phyloP scores from a whole-genome alignment of 768 basidiomycete genomes.

The Mycena alexandri region DNA sequence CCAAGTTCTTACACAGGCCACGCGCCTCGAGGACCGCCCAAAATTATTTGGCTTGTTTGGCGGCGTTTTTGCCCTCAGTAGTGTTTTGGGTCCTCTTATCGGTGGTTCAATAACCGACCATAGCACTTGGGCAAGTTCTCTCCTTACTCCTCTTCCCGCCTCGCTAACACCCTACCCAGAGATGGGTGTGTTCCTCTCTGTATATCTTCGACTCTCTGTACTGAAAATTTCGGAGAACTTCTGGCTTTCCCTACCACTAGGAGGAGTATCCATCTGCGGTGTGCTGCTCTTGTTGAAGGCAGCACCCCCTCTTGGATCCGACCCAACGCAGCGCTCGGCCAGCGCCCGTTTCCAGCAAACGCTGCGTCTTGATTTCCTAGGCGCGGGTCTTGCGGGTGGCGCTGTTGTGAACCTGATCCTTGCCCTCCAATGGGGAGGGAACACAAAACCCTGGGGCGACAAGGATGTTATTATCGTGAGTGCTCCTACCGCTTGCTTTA shows the following conservation, averaged over 20 bases:
- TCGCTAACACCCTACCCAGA: no score
- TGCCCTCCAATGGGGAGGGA: slow-evolving; percentile 58
- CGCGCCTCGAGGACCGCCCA: slow-evolving; percentile 45
- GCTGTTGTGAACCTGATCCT: slow-evolving; percentile 53
- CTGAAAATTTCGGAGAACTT: background rate
- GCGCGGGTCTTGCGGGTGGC: slow-evolving; percentile 47
- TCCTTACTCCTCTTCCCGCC: background rate
- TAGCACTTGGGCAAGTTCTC: background rate
- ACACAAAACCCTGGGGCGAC: slow-evolving; percentile 54
- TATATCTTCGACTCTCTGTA: background rate
- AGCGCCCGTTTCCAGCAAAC: slow-evolving; percentile 22
- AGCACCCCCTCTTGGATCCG: slow-evolving; percentile 14
- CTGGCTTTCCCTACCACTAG: slow-evolving; percentile 14
- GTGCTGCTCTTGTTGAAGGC: slow-evolving; percentile 12
- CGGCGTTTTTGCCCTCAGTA: slow-evolving; percentile 29
- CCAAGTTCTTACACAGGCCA: slow-evolving; percentile 41
- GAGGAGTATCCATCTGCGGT: slow-evolving; percentile 16
- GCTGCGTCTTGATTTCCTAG: slow-evolving; percentile 53
- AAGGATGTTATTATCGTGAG: slow-evolving; percentile 43
- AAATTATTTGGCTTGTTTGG: slow-evolving; percentile 55
- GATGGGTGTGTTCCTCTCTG: slow-evolving; percentile 12
- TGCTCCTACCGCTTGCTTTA: background rate
- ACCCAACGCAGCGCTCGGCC: slow-evolving; percentile 4
- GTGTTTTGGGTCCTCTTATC: slow-evolving; percentile 42
- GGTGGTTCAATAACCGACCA: slow-evolving; percentile 42